Percentiles rank a stretch among this genome's conserved stretches.
These are phyloP conservation scores for Fusarium odoratissimum DNA, from an alignment of 2,329 filamentous ascomycete genomes.

Conservation along the genomic window DNA sequence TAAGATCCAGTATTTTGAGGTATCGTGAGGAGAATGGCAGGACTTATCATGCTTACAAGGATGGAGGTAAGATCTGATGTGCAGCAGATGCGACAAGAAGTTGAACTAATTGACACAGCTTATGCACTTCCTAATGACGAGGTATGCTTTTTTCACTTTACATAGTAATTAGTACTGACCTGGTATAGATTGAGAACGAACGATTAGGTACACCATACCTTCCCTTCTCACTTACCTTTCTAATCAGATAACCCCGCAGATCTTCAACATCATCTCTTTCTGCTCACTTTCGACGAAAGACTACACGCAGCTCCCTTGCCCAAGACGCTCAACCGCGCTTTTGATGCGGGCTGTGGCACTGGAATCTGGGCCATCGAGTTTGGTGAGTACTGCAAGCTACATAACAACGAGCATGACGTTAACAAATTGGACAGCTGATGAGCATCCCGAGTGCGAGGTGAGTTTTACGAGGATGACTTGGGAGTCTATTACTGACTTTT, in stretches of 20 bases:
- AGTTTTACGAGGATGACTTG: rapidly evolving
- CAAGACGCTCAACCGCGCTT: not conserved
- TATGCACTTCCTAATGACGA: conserved; percentile 32
- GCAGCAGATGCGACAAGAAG: rapidly evolving
- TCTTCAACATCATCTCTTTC: conserved; percentile 27
- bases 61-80: not conserved
- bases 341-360: conserved; percentile 25
- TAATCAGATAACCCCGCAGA: not conserved
- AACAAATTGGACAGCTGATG: conserved; percentile 4
- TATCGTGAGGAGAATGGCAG: conserved; percentile 2
- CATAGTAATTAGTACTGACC: not conserved
- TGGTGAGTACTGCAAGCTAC: not conserved
- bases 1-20: not conserved
- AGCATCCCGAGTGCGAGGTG: conserved; percentile 28
- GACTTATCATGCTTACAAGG: conserved; percentile 13
- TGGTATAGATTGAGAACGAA: conserved; percentile 15
- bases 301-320: conserved; percentile 4
- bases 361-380: conserved; percentile 34
- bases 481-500: not conserved
- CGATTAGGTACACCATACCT: not conserved
- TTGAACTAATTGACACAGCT: not conserved
- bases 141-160: not conserved
- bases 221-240: not conserved
- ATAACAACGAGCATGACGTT: not conserved
- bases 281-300: conserved; percentile 19